Conservation (phyloP, 2,329 filamentous ascomycete species). For the Parascedosporium putredinis region DNA sequence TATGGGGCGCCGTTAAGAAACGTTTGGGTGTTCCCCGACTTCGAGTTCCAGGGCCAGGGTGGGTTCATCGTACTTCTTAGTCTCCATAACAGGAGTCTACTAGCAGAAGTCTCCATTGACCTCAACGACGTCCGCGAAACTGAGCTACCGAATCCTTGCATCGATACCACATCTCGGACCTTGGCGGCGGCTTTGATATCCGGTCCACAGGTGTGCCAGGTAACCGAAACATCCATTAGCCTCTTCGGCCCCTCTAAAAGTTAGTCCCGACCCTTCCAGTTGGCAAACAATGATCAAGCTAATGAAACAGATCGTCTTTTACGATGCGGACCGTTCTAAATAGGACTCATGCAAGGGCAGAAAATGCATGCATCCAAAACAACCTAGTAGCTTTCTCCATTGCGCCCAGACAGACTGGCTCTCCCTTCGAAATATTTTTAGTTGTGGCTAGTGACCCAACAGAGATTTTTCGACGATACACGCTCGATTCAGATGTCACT, state of each 20-base stretch:
- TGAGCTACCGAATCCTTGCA: conserved; percentile 28
- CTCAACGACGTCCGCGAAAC: conserved; percentile 34
- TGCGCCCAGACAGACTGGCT: conserved; percentile 17
- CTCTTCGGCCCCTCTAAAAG: conserved; percentile 14
- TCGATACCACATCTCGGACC: conserved; percentile 44
- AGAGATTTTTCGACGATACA: neutral
- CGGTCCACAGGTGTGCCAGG: conserved; percentile 35
- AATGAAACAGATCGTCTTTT: conserved; percentile 18
- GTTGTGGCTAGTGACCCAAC: neutral
- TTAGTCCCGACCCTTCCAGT: too few species aligned
- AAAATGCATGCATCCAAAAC: conserved; percentile 30
- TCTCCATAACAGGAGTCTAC: conserved; percentile 35
- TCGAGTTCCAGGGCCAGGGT: neutral
- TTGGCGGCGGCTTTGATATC: conserved; percentile 31
- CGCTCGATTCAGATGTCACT: conserved; percentile 30
- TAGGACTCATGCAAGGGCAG: conserved; percentile 19
- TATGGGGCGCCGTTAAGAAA: conserved; percentile 36
- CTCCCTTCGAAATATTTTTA: conserved; percentile 1
- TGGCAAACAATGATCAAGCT: too few species aligned
- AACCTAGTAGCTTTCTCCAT: conserved; percentile 30
- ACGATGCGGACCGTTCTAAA: conserved; percentile 22
- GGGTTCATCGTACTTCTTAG: conserved; percentile 31
- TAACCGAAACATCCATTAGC: conserved; percentile 39
- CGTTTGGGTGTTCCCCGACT: conserved; percentile 38
- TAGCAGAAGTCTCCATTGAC: conserved; percentile 38